phyloP scores from a whole-genome alignment of 495 filamentous ascomycete genomes.

The Penicillium subrubescens region DNA sequence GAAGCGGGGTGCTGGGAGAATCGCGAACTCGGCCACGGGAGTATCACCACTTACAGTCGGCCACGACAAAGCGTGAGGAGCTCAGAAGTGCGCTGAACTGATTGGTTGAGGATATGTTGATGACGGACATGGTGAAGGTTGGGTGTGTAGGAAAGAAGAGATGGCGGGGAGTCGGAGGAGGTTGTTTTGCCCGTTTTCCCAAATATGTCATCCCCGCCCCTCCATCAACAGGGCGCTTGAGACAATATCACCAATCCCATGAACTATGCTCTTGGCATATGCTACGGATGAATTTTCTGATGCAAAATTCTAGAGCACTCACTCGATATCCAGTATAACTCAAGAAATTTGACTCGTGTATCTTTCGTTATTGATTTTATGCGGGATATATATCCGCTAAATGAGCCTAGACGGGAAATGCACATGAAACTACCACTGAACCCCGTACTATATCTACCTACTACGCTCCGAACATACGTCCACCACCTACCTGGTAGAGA shows the following conservation, averaged over 20 bases:
- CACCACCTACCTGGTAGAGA: too few species aligned
- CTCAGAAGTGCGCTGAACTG: slow-evolving; percentile 72
- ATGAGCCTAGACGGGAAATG: too few species aligned
- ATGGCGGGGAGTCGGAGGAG: slow-evolving; percentile 18
- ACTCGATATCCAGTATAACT: neutral
- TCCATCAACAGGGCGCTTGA: neutral
- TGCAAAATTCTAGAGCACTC: neutral
- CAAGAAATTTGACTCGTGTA: neutral
- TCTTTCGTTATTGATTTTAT: neutral
- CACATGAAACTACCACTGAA: too few species aligned
- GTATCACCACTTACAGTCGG: slow-evolving; percentile 70
- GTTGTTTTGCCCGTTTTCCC: slow-evolving; percentile 27
- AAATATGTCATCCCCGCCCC: slow-evolving; percentile 41
- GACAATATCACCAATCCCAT: neutral
- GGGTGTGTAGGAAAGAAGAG: slow-evolving; percentile 12
- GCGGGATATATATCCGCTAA: neutral
- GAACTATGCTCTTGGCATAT: neutral
- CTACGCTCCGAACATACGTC: too few species aligned
- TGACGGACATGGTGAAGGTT: slow-evolving; percentile 46
- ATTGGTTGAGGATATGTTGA: slow-evolving; percentile 68
- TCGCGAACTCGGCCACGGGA: slow-evolving; percentile 4
- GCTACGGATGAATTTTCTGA: neutral
- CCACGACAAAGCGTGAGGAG: slow-evolving; percentile 72
- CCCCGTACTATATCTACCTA: too few species aligned
- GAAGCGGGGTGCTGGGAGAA: neutral